Conservation (phyloP, 1,139 yeast species). For the Kurtzmaniella quercitrusa region DNA sequence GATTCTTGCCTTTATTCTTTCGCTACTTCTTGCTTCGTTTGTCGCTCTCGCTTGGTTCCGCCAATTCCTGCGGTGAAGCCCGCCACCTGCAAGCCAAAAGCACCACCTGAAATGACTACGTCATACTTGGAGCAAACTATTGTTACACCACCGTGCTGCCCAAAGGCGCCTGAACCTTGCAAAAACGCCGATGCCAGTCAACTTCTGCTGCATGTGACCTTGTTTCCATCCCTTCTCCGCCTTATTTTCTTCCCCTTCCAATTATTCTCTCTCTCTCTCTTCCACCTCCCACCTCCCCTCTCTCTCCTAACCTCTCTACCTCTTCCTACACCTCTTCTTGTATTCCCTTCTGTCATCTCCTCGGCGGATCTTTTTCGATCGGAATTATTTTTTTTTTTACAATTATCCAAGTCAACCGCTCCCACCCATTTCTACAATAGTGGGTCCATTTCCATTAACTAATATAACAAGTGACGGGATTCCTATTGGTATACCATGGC, state of each 20-base stretch:
- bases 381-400: background rate
- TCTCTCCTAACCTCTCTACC: too few relatives aligned
- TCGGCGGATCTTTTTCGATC: too few relatives aligned
- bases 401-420: background rate
- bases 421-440: background rate
- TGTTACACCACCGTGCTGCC: background rate
- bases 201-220: background rate
- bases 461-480: background rate
- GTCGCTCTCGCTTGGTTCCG: too few relatives aligned
- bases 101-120: background rate
- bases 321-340: too few relatives aligned
- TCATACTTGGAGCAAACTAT: background rate
- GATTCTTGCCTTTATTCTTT: too few relatives aligned
- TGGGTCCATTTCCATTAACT: too few relatives aligned
- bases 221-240: too few relatives aligned
- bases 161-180: too few relatives aligned
- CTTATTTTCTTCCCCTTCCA: background rate
- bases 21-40: too few relatives aligned
- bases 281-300: too few relatives aligned
- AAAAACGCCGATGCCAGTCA: background rate
- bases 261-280: background rate
- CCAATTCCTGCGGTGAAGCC: too few relatives aligned
- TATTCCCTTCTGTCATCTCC: too few relatives aligned
- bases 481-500: conserved; percentile 18
- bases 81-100: background rate